Evolutionary conservation across 2,329 filamentous ascomycete genomes (phyloP), one percentile per base, ranked within the genome.

Genomic region (Penicillium sp.): DNA sequence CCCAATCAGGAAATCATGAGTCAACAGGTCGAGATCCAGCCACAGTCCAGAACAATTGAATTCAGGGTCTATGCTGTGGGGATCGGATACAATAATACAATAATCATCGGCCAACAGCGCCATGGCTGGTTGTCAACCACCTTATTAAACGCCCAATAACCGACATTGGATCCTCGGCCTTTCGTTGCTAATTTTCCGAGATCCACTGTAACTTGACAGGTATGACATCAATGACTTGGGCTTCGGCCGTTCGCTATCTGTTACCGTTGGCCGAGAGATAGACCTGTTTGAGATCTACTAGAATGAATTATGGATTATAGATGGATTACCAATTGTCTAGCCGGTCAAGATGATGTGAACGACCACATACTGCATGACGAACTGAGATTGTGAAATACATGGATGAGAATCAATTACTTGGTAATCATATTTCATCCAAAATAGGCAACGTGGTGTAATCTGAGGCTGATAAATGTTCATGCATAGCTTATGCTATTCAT

Each of bases 221-320:
- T 29, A 51, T 51, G 49, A 51, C 49, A 51, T 51, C 49, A 51
- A 46, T 23, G 49, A 51, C 40, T 44, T 46, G 3, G 18, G 4
- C 10, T 31, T 48, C 35, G 25, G 46, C 18, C n/a, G 13, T n/a
- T 49, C 23, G 10, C 21, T 21, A 48, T 39, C 25, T 5, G 21
- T n/a, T 29, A 15, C 31, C 21, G 21, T 44, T 34, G 21, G 31
- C 39, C 40, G 29, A 45, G 39, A 18, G 8, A 34, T 34, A 27
- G 6, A 8, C 8, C 2, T 27, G 25, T 8, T 27, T 8, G 7
- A 8, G 37, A 21, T 21, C 25, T 45, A 12, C 6, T 34, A 7
- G 12, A 10, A 0, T 48, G 18, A 31, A 21, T 21, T 21, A 21
- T 21, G 18, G 18, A 21, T 21, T 21, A 21, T 21, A 6, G 31